These are phyloP conservation scores for Phytophthora boehmeriae DNA, from an alignment of 352 stramenopile species.

Conservation along the genomic window DNA sequence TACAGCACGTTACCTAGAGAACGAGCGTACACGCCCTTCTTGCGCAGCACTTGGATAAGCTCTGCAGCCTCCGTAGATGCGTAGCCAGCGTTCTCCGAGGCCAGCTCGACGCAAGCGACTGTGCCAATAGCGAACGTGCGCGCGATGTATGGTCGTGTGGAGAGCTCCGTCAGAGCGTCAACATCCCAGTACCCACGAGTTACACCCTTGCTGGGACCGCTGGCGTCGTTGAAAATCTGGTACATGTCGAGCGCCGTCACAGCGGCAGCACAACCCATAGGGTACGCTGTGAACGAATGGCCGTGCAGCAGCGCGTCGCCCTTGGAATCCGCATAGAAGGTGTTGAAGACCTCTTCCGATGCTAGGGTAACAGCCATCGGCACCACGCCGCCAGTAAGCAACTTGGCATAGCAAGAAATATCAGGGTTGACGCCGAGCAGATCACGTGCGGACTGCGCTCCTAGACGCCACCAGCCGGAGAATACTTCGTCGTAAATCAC, in stretches of 20 bases:
- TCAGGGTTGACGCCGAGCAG: slow-evolving; percentile 88
- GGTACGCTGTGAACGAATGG: slow-evolving; percentile 93
- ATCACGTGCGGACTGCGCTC: slow-evolving; percentile 84
- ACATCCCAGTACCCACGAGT: slow-evolving; percentile 70
- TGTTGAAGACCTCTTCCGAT: slow-evolving; percentile 88
- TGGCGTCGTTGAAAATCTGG: slow-evolving; percentile 58
- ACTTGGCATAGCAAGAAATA: slow-evolving; percentile 92
- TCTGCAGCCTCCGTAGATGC: slow-evolving; percentile 65
- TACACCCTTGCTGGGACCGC: slow-evolving; percentile 17
- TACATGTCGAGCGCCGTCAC: slow-evolving; percentile 91
- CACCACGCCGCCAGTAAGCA: slow-evolving; percentile 90
- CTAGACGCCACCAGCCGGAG: slow-evolving; percentile 91
- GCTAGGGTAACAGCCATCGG: slow-evolving; percentile 88
- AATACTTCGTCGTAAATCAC: slow-evolving; percentile 95
- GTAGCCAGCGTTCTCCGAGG: slow-evolving; percentile 65
- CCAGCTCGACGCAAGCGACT: slow-evolving; percentile 76
- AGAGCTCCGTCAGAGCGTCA: slow-evolving; percentile 51
- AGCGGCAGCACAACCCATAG: slow-evolving; percentile 88
- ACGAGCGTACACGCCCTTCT: slow-evolving; percentile 77
- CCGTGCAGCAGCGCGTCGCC: slow-evolving; percentile 89
- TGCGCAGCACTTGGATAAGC: slow-evolving; percentile 64
- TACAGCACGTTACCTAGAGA: slow-evolving; percentile 86
- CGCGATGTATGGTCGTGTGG: slow-evolving; percentile 50
- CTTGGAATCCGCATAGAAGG: slow-evolving; percentile 90
- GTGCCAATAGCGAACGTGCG: slow-evolving; percentile 82